phyloP scores from a whole-genome alignment of 345 rosid species.

The Theobroma cacao region DNA sequence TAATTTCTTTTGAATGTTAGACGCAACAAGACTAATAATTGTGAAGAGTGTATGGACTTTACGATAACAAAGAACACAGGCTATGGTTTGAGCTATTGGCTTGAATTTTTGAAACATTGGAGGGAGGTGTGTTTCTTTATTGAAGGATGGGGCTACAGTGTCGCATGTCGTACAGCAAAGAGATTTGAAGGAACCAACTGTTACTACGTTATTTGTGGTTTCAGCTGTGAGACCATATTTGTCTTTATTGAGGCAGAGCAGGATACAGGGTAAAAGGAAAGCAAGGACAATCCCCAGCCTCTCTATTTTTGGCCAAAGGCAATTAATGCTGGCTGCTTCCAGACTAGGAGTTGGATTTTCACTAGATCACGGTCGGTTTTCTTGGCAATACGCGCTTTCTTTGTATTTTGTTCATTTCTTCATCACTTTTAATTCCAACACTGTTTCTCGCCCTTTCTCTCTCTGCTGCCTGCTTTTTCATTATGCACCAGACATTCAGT shows the following conservation, averaged over 20 bases:
- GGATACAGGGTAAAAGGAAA: not conserved
- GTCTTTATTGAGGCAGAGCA: constrained; percentile 17
- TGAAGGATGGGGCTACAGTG: not conserved
- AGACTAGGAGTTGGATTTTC: constrained; percentile 22
- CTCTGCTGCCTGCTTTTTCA: constrained; percentile 3
- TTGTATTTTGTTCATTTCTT: not conserved
- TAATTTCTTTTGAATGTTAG: not conserved
- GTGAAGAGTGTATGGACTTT: not conserved
- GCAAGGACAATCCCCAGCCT: constrained; percentile 9
- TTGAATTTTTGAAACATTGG: not conserved
- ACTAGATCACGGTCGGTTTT: constrained; percentile 21
- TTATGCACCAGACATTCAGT: constrained; percentile 28
- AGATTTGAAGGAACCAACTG: not conserved
- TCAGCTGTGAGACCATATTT: not conserved
- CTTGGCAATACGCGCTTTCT: constrained; percentile 25
- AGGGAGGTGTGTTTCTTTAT: not conserved
- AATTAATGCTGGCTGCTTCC: constrained; percentile 21
- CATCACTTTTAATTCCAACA: not conserved
- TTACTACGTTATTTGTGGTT: not conserved
- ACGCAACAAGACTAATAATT: constrained; percentile 1
- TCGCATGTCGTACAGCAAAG: not conserved
- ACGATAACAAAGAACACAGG: not conserved
- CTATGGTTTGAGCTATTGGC: not conserved
- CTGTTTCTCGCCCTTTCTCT: not conserved
- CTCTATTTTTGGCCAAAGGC: constrained; percentile 20